Base-by-base conservation (phyloP, 2,329 filamentous ascomycete genomes). In the Blumeria graminis region DNA sequence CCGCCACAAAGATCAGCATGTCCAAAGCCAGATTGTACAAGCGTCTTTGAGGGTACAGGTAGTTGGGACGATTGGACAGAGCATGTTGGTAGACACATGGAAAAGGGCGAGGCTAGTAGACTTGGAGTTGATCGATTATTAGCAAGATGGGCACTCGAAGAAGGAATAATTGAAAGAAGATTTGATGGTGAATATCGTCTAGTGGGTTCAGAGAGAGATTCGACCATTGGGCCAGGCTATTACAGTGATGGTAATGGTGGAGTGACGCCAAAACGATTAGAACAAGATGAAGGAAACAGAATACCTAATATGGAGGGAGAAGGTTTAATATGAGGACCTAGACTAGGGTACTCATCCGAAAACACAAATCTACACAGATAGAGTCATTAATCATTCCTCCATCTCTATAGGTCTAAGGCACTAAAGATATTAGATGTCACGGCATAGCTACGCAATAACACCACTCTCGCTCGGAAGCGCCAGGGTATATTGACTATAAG, bases 11-110 rank as follows among this genome's bases (percentile, higher is more conserved):
- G 74, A 35, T 87, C 86, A 51, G 76, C 82, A 0, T 89, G 85
- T 60, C 79, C 80, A 0, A 80, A 80, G 62, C 71, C 74, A 0
- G 86, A 86, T 62, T 96, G 90, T 65, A 71, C 75, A 10, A 76
- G 75, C 54, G 68, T 74, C 0, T 95, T 94, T 63, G 74, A 80
- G 57, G 88, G 86, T 0, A 70, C 74, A 0, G 76, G 76, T 1
- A 84, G 82, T 8, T 95, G 90, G 90, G 86, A 94, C 57, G 81
- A 87, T 62, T 85, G 88, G 70, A 92, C 92, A 58, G 90, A 96
- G 67, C 90, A 96, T 66, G 82, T 95, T 0, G 89, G 89, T 0
- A 76, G 83, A 51, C 90, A 96, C 67, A 83, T 94, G 73, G 89
- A 95, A 68, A 82, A 81, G 61, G 77, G 77, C 6, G 78, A 82